Base-by-base conservation (phyloP, 768 basidiomycete species). In the Lactarius evosmus region DNA sequence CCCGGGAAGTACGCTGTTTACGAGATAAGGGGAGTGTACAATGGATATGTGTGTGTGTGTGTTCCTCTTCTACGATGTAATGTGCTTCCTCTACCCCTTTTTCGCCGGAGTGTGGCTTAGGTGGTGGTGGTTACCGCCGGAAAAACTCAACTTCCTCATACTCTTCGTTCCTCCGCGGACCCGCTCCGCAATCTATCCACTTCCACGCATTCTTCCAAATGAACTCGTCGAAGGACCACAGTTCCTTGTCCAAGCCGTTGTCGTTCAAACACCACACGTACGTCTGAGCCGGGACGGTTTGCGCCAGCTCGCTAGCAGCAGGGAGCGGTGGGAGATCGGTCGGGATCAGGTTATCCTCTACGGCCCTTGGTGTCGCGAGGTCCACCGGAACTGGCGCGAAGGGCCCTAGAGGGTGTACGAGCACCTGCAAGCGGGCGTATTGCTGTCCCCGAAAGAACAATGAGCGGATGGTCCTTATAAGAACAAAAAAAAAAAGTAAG, bases 171-270 rank as follows among this genome's bases (percentile, higher is more conserved):
- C 71, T 64, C 22, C 70, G 62, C n/a, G 76, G 74, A 7, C 69
- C 75, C 9, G 5, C 46, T 14, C 25, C 22, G 22, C 71, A 65
- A 0, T 83, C 84, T 41, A 88, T 80, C 93, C 94, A 95, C 62
- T 87, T 87, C 80, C 83, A 84, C 2, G 90, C 86, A 66, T 85
- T 89, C 33, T 88, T 82, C 70, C 76, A 74, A 33, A 96, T 80
- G 70, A 97, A 97, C 3, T 85, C 82, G 22, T 85, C 84, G 70
- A 88, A 95, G 0, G 85, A 82, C 95, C 95, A 98, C 5, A 90
- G 74, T 33, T 79, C 78, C 0, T 83, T 77, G 30, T 83, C 77
- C 8, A 98, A 77, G 9, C 73, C 63, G 0, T 69, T 67, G 8
- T 82, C 29, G 0, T 74, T 72, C 4, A 76, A 74, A 32, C 72